Evolutionary conservation across 2,329 filamentous ascomycete species (phyloP), one percentile per base, ranked within the genome.

Genomic region (Penicillium sclerotiorum): DNA sequence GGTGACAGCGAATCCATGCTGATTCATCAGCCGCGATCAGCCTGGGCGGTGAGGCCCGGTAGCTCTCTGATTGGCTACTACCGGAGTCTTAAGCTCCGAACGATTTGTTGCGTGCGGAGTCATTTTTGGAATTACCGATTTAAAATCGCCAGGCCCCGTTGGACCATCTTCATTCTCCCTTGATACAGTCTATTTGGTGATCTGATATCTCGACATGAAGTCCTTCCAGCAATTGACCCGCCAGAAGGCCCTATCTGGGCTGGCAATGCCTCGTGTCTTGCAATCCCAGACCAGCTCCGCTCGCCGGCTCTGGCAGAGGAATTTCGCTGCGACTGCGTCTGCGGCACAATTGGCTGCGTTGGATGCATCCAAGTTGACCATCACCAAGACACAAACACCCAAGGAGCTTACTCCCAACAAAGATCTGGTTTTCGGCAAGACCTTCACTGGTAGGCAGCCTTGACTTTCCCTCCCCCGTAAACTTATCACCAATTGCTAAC

Each of bases 351-450:
- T 85, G 25, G 79, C 82, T 47, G 84, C 83, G 48, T 82, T 97
- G 58, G 90, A 97, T 71, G 76, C 87, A n/a, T 81, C 84, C 32
- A 87, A 87, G 73, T 83, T 97, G 52, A 77, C 80, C 41, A 80
- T 96, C 65, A 85, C 84, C 51, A 85, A 86, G 74, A 95, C 89
- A 1, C 81, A 78, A 7, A 84, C 80, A 3, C 94, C 93, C 9
- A 94, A 93, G 73, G 70, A 81, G 23, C 78, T 93, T 47, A 79
- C 81, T 55, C 86, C 91, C 46, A 83, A 88, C 12, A 83, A 93
- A 68, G 85, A 95, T 56, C 84, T 99, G 47, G 79, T 97, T 57
- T 99, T 99, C 72, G 94, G 94, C 57, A 83, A 83, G 59, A 87
- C 86, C 42, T 99, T 99, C 73, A 96, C 94, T 64, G 91, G 90